Evolutionary conservation across 495 filamentous ascomycete genomes (phyloP), one percentile per base, ranked within the genome.

Genomic region (Oleoguttula mirabilis): DNA sequence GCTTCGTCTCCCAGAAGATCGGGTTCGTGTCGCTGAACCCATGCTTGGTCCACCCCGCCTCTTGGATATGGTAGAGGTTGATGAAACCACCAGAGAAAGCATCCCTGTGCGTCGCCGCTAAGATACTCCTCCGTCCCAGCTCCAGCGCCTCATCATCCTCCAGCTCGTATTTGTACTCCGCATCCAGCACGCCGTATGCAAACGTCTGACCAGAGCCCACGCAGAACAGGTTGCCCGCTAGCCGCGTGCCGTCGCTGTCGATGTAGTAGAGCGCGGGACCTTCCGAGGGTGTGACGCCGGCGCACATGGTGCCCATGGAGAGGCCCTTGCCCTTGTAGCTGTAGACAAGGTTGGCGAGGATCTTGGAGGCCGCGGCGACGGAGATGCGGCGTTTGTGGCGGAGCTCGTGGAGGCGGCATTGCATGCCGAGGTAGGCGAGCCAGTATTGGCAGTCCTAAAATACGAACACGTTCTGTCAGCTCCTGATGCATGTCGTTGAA

Each of bases 281-380:
- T 72, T 98, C 90, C 64, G 86, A 82, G 36, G 84, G 80, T 38
- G 90, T 98, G 37, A 98, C 92, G 53, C 90, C 90, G 48, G 88
- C 86, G 67, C 88, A 88, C 90, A 98, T 98, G 45, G 90, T 98
- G 43, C 90, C 90, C 90, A 98, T 96, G 55, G 81, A 87, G 53
- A 98, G 65, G 21, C 90, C 90, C 79, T 88, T 88, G 55, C 88
- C 88, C 68, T 98, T 98, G 75, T 98, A 98, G 44, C 77, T 75
- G 71, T 96, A 98, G 54, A 94, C 86, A 51, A 98, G 74, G 68
- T 98, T 98, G 57, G 90, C 82, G 39, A 98, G 84, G 57, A 98
- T 96, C 74, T 98, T 98, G 47, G 84, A 92, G 32, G 90, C 90
- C 20, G 90, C 90, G 25, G 90, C 90, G 39, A 98, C 90, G 36